Base-by-base conservation (phyloP, 352 stramenopile genomes). In the Pythium insidiosum region DNA sequence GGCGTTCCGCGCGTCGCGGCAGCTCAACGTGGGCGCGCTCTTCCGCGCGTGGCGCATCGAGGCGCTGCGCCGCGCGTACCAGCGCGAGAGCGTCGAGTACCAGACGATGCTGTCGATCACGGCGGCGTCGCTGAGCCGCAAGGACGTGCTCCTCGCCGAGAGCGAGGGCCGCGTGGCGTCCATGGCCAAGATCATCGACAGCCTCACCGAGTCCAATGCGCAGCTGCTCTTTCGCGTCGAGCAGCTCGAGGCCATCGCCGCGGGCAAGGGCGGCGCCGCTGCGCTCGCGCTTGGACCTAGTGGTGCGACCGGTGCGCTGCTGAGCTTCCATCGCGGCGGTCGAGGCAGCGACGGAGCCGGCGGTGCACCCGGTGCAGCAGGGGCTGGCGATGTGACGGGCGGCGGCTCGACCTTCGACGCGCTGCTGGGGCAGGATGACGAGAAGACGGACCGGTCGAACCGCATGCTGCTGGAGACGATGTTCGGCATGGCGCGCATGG, bases 401-500 rank as follows among this genome's bases (percentile, higher is more conserved):
- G 9, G 9, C 9, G 28, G 15, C 9, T 9, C 28, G 28, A 33
- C 28, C 28, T 33, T 33, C 15, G 28, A 33, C 28, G 15, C 28
- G 28, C 28, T 33, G 9, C 9, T 33, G 9, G 15, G 15, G 9
- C 28, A 33, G 28, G 68, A 84, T 33, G 62, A 86, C 28, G 66
- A 76, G 29, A 72, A 70, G 30, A 70, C 70, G 59, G 68, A 82
- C 53, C 68, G 71, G 3, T 69, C 68, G 9, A 88, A 88, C 38
- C 71, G 69, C 9, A 87, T 88, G 75, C 58, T 91, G 26, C 53
- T 88, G 9, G 78, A 91, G 44, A 85, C 72, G 11, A 67, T 91
- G 63, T 86, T 88, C 39, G 78, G 69, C 12, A 91, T 91, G 78
- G 78, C 78, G 16, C 73, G 78, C 3, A 88, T 88, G 74, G 78